These are phyloP conservation scores for Mallotus repandus DNA, from an alignment of 441 rosid genomes.

Conservation along the genomic window DNA sequence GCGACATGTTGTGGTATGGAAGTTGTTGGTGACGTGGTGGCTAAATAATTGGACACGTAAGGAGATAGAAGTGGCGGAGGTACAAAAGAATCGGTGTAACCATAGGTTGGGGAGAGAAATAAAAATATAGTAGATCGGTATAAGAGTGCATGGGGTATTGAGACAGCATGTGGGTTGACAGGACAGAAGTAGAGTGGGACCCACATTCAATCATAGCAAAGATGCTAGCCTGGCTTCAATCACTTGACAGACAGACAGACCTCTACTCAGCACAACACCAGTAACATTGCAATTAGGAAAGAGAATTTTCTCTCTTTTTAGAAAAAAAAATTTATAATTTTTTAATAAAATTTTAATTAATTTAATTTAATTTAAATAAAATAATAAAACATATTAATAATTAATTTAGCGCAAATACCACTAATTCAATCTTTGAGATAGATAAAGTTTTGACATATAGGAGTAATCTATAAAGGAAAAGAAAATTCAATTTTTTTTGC, in stretches of 20 bases:
- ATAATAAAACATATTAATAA: too few relatives aligned
- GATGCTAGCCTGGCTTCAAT: slow-evolving; percentile 62
- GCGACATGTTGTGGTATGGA: not conserved
- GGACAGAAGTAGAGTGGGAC: slow-evolving; percentile 39
- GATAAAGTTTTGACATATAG: too few relatives aligned
- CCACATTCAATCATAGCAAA: slow-evolving; percentile 46
- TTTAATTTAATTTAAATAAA: not conserved
- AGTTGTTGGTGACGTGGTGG: not conserved
- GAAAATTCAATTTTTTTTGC: too few relatives aligned
- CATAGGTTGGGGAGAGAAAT: not conserved
- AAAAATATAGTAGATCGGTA: not conserved
- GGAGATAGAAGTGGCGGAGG: not conserved
- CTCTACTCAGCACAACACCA: slow-evolving; percentile 9
- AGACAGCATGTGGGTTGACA: slow-evolving; percentile 62
- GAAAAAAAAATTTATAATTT: too few relatives aligned
- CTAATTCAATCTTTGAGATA: too few relatives aligned
- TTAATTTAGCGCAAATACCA: not conserved
- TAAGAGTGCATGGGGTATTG: slow-evolving; percentile 22
- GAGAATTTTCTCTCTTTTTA: too few relatives aligned
- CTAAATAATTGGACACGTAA: not conserved
- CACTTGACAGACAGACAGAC: slow-evolving; percentile 47
- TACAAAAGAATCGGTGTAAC: not conserved
- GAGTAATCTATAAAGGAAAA: too few relatives aligned
- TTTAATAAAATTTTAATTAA: too few relatives aligned
- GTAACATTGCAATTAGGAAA: too few relatives aligned